These are phyloP conservation scores for Penicillium alfredii DNA, from an alignment of 495 filamentous ascomycete genomes.

Conservation along the genomic window DNA sequence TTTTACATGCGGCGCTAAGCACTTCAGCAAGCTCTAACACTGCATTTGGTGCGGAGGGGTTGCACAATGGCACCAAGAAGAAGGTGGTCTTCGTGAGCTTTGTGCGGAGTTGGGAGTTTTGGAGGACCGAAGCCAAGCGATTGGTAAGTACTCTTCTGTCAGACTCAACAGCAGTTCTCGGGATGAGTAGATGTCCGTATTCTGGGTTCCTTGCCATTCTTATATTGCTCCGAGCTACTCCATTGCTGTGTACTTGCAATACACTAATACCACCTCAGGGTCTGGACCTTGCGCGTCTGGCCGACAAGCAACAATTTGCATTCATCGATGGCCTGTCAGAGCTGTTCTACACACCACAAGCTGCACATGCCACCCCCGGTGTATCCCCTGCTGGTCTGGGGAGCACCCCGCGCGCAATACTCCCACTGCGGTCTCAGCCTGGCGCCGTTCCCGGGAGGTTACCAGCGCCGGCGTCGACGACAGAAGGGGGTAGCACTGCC, in stretches of 20 bases:
- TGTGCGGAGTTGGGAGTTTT: slow-evolving; percentile 69
- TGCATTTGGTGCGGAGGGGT: slow-evolving; percentile 16
- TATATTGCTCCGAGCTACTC: no score
- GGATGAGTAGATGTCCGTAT: no score
- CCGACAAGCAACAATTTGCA: slow-evolving; percentile 50
- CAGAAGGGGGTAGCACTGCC: slow-evolving; percentile 1
- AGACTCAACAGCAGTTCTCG: no score
- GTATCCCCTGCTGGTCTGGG: slow-evolving; percentile 10
- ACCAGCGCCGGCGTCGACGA: slow-evolving; percentile 9
- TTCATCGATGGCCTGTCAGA: slow-evolving; percentile 69
- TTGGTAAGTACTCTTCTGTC: slow-evolving; percentile 52
- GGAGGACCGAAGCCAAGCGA: slow-evolving; percentile 57
- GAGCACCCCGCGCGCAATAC: slow-evolving; percentile 21
- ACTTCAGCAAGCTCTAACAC: slow-evolving; percentile 15
- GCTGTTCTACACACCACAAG: slow-evolving; percentile 40
- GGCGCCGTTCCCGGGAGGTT: slow-evolving; percentile 24
- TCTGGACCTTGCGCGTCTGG: slow-evolving; percentile 60
- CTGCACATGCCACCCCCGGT: slow-evolving; percentile 13
- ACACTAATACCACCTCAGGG: slow-evolving; percentile 38
- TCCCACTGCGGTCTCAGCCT: slow-evolving; percentile 29
- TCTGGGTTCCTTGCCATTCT: no score
- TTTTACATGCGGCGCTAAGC: slow-evolving; percentile 52
- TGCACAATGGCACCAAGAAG: slow-evolving; percentile 23
- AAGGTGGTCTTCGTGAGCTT: slow-evolving; percentile 77
- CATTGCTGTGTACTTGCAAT: no score